phyloP scores from a whole-genome alignment of 257 asterid species.

The Knoxia roxburghii region DNA sequence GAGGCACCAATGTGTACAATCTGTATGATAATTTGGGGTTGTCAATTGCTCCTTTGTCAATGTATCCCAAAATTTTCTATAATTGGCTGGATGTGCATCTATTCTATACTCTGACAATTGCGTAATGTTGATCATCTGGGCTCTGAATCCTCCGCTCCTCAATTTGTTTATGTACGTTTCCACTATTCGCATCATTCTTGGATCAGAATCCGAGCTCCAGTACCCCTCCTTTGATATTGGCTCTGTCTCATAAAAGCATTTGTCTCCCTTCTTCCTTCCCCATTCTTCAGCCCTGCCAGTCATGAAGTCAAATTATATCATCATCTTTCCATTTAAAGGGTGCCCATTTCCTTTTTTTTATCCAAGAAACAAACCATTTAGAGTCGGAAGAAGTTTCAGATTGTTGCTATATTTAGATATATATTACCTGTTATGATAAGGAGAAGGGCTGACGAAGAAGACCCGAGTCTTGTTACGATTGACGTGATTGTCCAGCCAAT shows the following conservation, averaged over 20 bases:
- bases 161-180: constrained; percentile 34
- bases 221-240: constrained; percentile 32
- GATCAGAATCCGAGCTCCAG: constrained; percentile 33
- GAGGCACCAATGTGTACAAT: constrained; percentile 77
- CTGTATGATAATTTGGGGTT: constrained; percentile 36
- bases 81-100: constrained; percentile 56
- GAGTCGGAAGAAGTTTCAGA: too few species aligned
- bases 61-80: constrained; percentile 28
- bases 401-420: too few species aligned
- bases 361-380: too few species aligned
- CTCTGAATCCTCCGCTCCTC: constrained; percentile 30
- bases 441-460: constrained; percentile 58
- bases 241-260: constrained; percentile 40
- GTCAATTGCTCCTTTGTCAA: constrained; percentile 29
- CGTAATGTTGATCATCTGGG: constrained; percentile 54
- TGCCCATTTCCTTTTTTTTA: too few species aligned
- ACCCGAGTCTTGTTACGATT: constrained; percentile 43
- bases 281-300: constrained; percentile 34
- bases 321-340: too few species aligned
- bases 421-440: constrained; percentile 43
- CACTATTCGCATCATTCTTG: constrained; percentile 35
- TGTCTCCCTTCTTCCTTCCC: constrained; percentile 28
- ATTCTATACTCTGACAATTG: constrained; percentile 55
- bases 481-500: constrained; percentile 52
- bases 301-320: too few species aligned